These are phyloP conservation scores for Thraustochytrium striatum DNA, from an alignment of 352 stramenopile species.

Conservation along the genomic window DNA sequence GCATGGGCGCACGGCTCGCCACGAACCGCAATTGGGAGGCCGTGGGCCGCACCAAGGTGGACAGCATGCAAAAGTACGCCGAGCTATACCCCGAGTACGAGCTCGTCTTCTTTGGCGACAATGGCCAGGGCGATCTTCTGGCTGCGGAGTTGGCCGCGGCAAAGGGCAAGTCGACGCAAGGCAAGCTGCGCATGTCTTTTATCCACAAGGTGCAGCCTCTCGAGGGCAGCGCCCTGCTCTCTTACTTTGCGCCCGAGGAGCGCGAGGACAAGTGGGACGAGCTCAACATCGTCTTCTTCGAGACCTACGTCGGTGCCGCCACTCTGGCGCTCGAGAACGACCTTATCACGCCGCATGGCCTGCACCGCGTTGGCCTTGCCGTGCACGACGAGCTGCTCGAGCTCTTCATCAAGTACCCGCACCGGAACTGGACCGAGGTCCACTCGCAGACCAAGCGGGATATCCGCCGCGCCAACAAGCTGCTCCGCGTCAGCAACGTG, in stretches of 20 bases:
- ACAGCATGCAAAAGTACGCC: constrained; percentile 78
- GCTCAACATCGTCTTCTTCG: constrained; percentile 80
- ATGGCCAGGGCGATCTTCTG: constrained; percentile 86
- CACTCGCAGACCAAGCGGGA: constrained; percentile 25
- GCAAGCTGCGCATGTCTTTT: constrained; percentile 70
- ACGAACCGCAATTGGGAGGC: constrained; percentile 37
- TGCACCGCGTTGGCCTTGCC: constrained; percentile 29
- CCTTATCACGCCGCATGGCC: constrained; percentile 8
- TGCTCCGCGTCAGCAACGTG: not conserved
- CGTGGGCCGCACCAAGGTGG: constrained; percentile 33
- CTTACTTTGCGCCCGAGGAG: constrained; percentile 66
- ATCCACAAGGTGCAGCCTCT: constrained; percentile 80
- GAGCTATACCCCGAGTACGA: constrained; percentile 96
- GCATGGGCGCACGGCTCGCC: not conserved
- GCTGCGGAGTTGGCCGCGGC: constrained; percentile 63
- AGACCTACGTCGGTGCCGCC: constrained; percentile 77
- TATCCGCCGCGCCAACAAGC: constrained; percentile 36
- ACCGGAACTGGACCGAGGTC: constrained; percentile 21
- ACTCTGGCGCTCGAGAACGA: constrained; percentile 7
- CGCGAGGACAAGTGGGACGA: constrained; percentile 69
- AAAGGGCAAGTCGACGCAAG: constrained; percentile 70
- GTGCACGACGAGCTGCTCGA: constrained; percentile 41
- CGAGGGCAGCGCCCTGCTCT: constrained; percentile 57
- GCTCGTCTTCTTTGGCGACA: constrained; percentile 97
- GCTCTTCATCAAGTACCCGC: constrained; percentile 26